These are phyloP conservation scores for Toxicodendron radicans DNA, from an alignment of 345 rosid genomes.

Conservation along the genomic window DNA sequence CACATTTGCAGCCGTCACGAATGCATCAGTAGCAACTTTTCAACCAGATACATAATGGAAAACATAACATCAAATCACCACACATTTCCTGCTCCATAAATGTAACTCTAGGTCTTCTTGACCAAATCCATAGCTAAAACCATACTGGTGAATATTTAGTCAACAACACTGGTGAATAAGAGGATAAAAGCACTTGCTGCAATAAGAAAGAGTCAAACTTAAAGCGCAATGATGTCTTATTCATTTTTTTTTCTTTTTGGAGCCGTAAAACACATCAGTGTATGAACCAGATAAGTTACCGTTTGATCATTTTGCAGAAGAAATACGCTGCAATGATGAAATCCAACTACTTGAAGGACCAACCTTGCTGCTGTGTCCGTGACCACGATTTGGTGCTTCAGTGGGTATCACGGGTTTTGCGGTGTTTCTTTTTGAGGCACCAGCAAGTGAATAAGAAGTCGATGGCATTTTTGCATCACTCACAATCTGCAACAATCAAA, in stretches of 20 bases:
- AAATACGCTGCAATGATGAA: constrained; percentile 68
- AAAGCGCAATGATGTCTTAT: not conserved
- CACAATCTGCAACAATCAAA: constrained; percentile 37
- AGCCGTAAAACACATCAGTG: not conserved
- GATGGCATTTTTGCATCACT: constrained; percentile 56
- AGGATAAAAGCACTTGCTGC: constrained; percentile 30
- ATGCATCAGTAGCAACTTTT: constrained; percentile 31
- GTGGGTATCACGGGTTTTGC: constrained; percentile 47
- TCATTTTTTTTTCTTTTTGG: no score
- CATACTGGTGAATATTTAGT: constrained; percentile 26
- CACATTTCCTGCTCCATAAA: constrained; percentile 34
- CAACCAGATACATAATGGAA: constrained; percentile 30
- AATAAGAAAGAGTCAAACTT: constrained; percentile 24
- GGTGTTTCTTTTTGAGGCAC: constrained; percentile 59
- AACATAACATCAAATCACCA: constrained; percentile 31
- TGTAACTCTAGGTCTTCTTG: constrained; percentile 32
- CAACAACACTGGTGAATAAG: constrained; percentile 26
- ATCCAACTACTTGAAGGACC: constrained; percentile 74
- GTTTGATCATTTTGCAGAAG: constrained; percentile 60
- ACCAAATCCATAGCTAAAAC: constrained; percentile 34
- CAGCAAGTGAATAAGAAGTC: constrained; percentile 56
- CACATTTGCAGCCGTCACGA: constrained; percentile 24
- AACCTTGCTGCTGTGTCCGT: constrained; percentile 47
- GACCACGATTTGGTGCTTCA: constrained; percentile 58
- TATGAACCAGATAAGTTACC: constrained; percentile 33